Percentiles rank a stretch among this genome's conserved stretches.
Evolutionary conservation across 2,329 filamentous ascomycete genomes (phyloP).

Genomic region (Phialocephala sp.): DNA sequence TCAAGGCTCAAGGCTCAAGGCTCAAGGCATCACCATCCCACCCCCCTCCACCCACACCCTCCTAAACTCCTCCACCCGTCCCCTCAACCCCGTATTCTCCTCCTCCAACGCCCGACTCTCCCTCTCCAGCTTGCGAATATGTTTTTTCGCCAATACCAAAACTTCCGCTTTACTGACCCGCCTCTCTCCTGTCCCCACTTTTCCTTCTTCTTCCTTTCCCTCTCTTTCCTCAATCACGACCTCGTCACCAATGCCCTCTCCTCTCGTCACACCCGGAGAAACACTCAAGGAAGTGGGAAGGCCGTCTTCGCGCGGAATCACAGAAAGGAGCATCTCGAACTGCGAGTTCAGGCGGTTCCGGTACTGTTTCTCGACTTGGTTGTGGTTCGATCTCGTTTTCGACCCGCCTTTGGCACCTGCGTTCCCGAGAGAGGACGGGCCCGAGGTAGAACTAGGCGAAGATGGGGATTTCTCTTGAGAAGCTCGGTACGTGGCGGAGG

Average conservation of each 20-base stretch:
- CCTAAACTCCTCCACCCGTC: conserved; percentile 12
- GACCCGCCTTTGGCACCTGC: too few relatives aligned
- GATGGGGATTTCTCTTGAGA: too few relatives aligned
- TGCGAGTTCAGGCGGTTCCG: conserved; percentile 27
- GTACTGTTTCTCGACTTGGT: conserved; percentile 29
- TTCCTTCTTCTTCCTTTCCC: background rate
- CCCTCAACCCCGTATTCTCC: conserved; percentile 13
- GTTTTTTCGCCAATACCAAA: conserved; percentile 20
- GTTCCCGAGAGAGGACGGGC: too few relatives aligned
- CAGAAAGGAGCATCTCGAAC: conserved; percentile 18
- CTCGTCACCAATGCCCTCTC: background rate
- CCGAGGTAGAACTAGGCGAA: too few relatives aligned
- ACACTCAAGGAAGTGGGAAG: background rate
- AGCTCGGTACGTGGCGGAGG: too few relatives aligned
- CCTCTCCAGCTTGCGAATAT: conserved; percentile 21
- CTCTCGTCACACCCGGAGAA: background rate
- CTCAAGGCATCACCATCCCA: conserved; percentile 17
- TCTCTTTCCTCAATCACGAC: too few relatives aligned
- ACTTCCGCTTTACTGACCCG: conserved; percentile 23
- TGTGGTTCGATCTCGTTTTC: conserved; percentile 17
- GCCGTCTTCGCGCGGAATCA: conserved; percentile 3
- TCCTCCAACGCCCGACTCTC: conserved; percentile 13
- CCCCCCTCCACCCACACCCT: conserved; percentile 8
- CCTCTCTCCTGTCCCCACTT: conserved; percentile 1
- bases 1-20: too few relatives aligned